Evolutionary conservation across 225 moss, liverwort and hornwort species (phyloP).

Genomic region (Sphagnum tenellum): DNA sequence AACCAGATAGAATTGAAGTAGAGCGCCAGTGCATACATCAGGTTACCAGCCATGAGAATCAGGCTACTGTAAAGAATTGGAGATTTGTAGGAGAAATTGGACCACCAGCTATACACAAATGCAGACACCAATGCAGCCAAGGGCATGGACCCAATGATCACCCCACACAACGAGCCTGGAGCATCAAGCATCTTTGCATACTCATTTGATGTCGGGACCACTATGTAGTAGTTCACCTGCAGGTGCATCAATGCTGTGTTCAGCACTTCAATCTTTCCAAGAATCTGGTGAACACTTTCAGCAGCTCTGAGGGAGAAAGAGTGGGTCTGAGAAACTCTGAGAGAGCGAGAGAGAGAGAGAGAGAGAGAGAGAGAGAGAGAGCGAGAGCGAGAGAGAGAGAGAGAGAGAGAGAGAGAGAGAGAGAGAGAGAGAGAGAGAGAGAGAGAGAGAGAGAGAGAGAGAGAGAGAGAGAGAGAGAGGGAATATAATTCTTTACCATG

Average conservation of each 20-base stretch:
- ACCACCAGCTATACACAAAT: conserved; percentile 64
- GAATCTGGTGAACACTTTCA: neutral
- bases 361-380: too few relatives aligned
- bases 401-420: too few relatives aligned
- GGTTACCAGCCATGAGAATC: conserved; percentile 45
- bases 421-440: too few relatives aligned
- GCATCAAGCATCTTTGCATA: conserved; percentile 43
- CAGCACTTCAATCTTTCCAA: neutral
- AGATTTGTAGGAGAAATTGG: conserved; percentile 50
- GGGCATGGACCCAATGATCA: conserved; percentile 65
- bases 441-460: too few relatives aligned
- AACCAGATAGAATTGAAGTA: conserved; percentile 57
- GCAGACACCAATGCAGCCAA: conserved; percentile 49
- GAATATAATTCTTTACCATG: conserved; percentile 20
- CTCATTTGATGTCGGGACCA: conserved; percentile 59
- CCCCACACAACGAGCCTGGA: conserved; percentile 55
- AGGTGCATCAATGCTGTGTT: neutral
- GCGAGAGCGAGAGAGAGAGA: too few relatives aligned
- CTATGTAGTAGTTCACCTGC: conserved; percentile 63
- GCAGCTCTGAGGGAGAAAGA: neutral
- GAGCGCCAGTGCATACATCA: conserved; percentile 53
- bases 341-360: too few relatives aligned
- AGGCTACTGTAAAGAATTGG: conserved; percentile 45
- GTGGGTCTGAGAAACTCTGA: too few relatives aligned
- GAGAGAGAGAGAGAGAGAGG: too few relatives aligned